These are phyloP conservation scores for Dimargaris xerosporica DNA, from an alignment of 192 early-diverging fungal species.

Conservation along the genomic window DNA sequence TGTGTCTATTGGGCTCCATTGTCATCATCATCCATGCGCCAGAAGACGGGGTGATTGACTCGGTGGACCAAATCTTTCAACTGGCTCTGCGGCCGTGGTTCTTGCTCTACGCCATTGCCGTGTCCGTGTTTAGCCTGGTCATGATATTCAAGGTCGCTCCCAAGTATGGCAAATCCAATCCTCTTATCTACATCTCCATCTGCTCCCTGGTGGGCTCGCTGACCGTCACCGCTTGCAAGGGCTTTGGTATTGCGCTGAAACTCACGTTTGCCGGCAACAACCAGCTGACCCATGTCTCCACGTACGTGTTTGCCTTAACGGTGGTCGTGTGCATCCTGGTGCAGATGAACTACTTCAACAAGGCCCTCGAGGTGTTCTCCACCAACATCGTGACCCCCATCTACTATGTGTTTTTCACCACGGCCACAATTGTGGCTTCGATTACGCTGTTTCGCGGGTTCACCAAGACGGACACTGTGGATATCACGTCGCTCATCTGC, in stretches of 20 bases:
- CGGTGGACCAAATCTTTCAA: constrained; percentile 69
- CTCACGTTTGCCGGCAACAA: constrained; percentile 86
- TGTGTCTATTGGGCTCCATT: constrained; percentile 79
- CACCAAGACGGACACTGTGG: constrained; percentile 48
- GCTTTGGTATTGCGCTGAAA: constrained; percentile 81
- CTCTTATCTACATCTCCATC: constrained; percentile 84
- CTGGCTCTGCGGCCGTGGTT: constrained; percentile 73
- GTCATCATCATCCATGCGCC: constrained; percentile 79
- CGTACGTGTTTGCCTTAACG: constrained; percentile 71
- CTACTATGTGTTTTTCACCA: constrained; percentile 94
- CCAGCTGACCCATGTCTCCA: constrained; percentile 79
- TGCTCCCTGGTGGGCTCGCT: constrained; percentile 94
- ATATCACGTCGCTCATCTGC: constrained; percentile 68
- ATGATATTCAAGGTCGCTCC: constrained; percentile 77
- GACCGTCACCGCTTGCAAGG: constrained; percentile 84
- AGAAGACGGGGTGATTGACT: constrained; percentile 59
- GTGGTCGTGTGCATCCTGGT: constrained; percentile 72
- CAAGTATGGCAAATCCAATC: constrained; percentile 57
- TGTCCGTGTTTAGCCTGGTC: constrained; percentile 40
- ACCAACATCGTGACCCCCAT: constrained; percentile 82
- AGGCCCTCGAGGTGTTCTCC: constrained; percentile 81
- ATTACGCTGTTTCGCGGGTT: constrained; percentile 82
- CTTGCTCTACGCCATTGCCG: constrained; percentile 58
- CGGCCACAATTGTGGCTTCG: constrained; percentile 80
- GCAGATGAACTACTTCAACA: constrained; percentile 98